phyloP scores from a whole-genome alignment of 1,139 yeast species.

The Sugiyamaella grinbergsii region DNA sequence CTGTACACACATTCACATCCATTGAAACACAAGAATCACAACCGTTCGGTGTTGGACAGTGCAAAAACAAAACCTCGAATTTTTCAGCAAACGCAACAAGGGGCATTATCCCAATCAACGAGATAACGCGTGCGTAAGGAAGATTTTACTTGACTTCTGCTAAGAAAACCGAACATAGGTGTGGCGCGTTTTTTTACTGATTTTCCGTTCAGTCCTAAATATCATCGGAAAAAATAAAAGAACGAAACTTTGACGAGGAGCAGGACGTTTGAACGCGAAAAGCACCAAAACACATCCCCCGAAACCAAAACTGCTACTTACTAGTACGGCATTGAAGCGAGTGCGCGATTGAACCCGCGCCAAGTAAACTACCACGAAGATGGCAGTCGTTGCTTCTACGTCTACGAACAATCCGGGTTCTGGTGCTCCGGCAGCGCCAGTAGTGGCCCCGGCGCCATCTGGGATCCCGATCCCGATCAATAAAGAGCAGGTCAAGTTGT shows the following conservation, averaged over 20 bases:
- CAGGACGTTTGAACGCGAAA: not conserved
- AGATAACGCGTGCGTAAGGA: slow-evolving; percentile 3
- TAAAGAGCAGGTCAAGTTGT: slow-evolving; percentile 43
- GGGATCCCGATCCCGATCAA: slow-evolving; percentile 37
- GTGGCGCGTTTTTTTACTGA: not conserved
- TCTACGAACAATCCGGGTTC: not conserved
- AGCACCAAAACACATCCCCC: not conserved
- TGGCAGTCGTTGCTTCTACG: slow-evolving; percentile 18
- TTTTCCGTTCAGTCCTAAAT: not conserved
- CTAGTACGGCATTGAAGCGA: not conserved
- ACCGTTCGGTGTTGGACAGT: not conserved
- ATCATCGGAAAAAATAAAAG: not conserved
- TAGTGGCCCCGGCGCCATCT: slow-evolving; percentile 10
- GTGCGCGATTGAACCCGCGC: slow-evolving; percentile 2
- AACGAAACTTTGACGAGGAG: not conserved
- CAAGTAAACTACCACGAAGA: slow-evolving; percentile 8
- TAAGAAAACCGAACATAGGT: not conserved
- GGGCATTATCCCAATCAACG: slow-evolving; percentile 3
- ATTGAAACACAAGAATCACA: not conserved
- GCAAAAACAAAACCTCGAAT: not conserved
- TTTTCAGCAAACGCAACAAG: slow-evolving; percentile 1
- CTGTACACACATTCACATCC: too few species aligned
- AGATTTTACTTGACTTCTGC: not conserved
- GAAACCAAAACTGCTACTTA: not conserved
- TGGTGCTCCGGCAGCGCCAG: slow-evolving; percentile 1